phyloP scores from a whole-genome alignment of 2,329 filamentous ascomycete genomes.

The Cercospora janseana region DNA sequence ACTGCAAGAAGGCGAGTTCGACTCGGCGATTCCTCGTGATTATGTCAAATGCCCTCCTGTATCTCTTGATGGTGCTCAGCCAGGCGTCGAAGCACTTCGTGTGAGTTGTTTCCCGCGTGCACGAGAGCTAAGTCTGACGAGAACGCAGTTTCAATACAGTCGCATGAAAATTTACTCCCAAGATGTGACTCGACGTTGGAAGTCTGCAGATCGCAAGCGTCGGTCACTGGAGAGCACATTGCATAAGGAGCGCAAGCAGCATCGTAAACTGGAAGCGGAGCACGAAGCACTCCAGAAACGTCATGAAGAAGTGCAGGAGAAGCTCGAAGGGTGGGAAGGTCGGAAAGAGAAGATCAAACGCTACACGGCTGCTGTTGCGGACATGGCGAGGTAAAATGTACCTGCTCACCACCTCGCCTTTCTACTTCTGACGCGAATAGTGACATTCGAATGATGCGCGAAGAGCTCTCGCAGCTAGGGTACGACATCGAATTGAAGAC shows the following conservation, averaged over 20 bases:
- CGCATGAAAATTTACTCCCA: constrained; percentile 38
- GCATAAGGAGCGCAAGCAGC: constrained; percentile 30
- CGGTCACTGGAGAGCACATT: constrained; percentile 26
- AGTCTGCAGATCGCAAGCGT: constrained; percentile 26
- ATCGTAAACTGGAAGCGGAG: constrained; percentile 17
- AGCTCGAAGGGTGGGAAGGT: constrained; percentile 37
- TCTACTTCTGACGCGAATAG: constrained; percentile 22
- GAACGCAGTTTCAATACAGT: constrained; percentile 50
- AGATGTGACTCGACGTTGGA: constrained; percentile 28
- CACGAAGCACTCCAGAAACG: constrained; percentile 24
- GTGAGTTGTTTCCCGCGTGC: constrained; percentile 31
- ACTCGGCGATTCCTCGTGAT: constrained; percentile 43
- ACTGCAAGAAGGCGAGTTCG: constrained; percentile 43
- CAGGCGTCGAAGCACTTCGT: constrained; percentile 45
- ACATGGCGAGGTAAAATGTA: constrained; percentile 34
- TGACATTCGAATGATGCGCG: constrained; percentile 34
- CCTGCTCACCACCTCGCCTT: neutral
- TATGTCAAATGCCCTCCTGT: constrained; percentile 49
- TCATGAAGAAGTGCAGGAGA: constrained; percentile 30
- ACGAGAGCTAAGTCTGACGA: neutral
- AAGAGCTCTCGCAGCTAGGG: constrained; percentile 32
- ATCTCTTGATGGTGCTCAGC: constrained; percentile 37
- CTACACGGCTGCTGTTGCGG: constrained; percentile 38
- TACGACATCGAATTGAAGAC: constrained; percentile 30
- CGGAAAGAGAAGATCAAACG: constrained; percentile 37